Evolutionary conservation across 208 protist species (phyloP), one percentile per base, ranked within the genome.

Genomic region (Borovskyia barvae): DNA sequence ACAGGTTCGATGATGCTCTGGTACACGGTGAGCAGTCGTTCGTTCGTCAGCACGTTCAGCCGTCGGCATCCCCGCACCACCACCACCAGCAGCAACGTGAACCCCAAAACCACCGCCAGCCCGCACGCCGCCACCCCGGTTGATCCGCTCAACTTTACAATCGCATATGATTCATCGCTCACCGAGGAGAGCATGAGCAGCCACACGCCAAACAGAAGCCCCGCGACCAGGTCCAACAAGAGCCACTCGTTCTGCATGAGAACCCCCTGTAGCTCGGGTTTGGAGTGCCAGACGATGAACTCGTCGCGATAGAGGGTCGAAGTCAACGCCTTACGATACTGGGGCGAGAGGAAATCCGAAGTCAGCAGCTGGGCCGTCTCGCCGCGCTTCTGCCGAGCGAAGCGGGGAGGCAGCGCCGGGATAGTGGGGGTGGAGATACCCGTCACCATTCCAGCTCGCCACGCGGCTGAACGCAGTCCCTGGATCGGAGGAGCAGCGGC

Each of bases 161-260:
- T 61, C 3, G 75, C 25, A 50, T 73, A 82, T 8, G 19, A 54
- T 2, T 25, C 55, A 41, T 80, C 75, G 24, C 42, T 61, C 15
- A 83, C 63, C 4, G 61, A 75, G 2, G 76, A 69, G 3, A 70
- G 45, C 36, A 83, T 53, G 42, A 76, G 49, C 48, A 87, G 50
- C 76, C 75, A 87, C 14, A 78, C 37, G 4, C 80, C 80, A 7
- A 87, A 59, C 5, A 67, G 20, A 4, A 82, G n/a, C 5, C 65
- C 80, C 0, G 50, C 60, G 14, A 53, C 43, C 29, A 83, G 52
- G 39, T 72, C 66, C 12, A 76, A 2, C 33, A 83, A 50, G 6
- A 87, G 68, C 80, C 80, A 87, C 25, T 73, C 50, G 62, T 73
- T 67, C 40, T 80, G 62, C n/a, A 62, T 62, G 41, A 80, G 43